Evolutionary conservation across 345 rosid genomes (phyloP), one percentile per base, ranked within the genome.

Genomic region (Noccaea bulbosa): DNA sequence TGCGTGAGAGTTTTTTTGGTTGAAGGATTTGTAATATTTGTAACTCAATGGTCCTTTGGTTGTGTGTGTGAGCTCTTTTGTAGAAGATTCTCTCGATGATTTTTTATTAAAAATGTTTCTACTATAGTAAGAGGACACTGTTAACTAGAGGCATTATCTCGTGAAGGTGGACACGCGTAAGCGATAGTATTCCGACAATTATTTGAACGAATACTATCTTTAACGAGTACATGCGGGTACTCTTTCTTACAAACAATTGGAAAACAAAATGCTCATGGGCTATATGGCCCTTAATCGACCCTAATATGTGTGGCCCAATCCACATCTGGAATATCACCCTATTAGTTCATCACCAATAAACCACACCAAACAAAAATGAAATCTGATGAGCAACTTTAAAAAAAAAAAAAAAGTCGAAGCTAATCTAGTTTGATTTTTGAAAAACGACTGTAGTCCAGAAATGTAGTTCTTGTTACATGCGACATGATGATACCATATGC

Each of bases 41-140:
- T 45, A 20, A 35, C 12, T 50, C 32, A 33, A 34, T 63, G 68
- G 69, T 64, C 69, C 45, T 64, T 64, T 48, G 45, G 56, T 11
- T 34, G 38, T 40, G 56, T 35, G 33, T 34, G 11, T 20, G 56
- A 64, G 55, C 56, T 63, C 17, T 46, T 12, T 11, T 64, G 56
- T 64, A 64, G 24, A 64, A 63, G 44, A 63, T 46, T 20, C 55
- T 47, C 55, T 46, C 55, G 6, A 17, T 16, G 6, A 2, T 47
- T 35, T 11, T 63, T 47, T 17, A 17, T 17, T 17, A 11, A 62
- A 32, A 14, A 27, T 27, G 30, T 27, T 27, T 27, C 2, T 27
- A 2, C 4, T 27, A 27, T 3, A 27, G 30, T 27, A 2, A 27
- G 30, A 27, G 30, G 3, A 2, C 30, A 4, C 30, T 27, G 30